These are phyloP conservation scores for Canna indica DNA, from an alignment of 176 grass and related monocot species.

Conservation along the genomic window DNA sequence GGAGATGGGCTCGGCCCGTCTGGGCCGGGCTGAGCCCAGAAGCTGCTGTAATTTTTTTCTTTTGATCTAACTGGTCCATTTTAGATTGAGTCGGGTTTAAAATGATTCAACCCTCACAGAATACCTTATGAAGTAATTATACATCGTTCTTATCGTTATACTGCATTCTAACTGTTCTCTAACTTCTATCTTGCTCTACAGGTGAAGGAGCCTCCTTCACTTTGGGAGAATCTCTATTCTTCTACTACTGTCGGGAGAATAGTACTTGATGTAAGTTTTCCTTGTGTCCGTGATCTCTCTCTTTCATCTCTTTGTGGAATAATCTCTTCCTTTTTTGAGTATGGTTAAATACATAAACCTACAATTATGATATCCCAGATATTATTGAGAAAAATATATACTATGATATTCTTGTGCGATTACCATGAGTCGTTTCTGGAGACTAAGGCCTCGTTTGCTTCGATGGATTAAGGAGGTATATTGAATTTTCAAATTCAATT, in stretches of 20 bases:
- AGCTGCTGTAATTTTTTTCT: too few relatives aligned
- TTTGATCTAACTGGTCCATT: too few relatives aligned
- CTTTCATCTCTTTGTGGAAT: background rate
- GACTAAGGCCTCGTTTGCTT: too few relatives aligned
- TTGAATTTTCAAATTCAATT: too few relatives aligned
- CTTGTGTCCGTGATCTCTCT: background rate
- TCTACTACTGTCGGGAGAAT: slow-evolving; percentile 31
- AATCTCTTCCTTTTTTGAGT: background rate
- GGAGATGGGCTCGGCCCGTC: too few relatives aligned
- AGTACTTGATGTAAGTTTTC: slow-evolving; percentile 58
- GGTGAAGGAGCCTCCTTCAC: slow-evolving; percentile 45
- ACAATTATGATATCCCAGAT: background rate
- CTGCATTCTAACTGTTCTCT: slow-evolving; percentile 9
- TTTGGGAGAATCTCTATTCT: slow-evolving; percentile 92
- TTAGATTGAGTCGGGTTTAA: too few relatives aligned
- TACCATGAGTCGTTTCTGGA: background rate
- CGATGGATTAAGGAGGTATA: too few relatives aligned
- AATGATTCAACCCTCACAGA: too few relatives aligned
- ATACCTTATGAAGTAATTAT: background rate
- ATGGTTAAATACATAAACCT: background rate
- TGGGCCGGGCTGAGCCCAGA: too few relatives aligned
- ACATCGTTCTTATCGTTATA: background rate
- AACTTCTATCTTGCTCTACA: slow-evolving; percentile 18
- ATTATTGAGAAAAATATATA: background rate
- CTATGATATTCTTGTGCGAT: background rate